phyloP scores from a whole-genome alignment of 2,329 filamentous ascomycete species.

The Aspergillus nomiae region DNA sequence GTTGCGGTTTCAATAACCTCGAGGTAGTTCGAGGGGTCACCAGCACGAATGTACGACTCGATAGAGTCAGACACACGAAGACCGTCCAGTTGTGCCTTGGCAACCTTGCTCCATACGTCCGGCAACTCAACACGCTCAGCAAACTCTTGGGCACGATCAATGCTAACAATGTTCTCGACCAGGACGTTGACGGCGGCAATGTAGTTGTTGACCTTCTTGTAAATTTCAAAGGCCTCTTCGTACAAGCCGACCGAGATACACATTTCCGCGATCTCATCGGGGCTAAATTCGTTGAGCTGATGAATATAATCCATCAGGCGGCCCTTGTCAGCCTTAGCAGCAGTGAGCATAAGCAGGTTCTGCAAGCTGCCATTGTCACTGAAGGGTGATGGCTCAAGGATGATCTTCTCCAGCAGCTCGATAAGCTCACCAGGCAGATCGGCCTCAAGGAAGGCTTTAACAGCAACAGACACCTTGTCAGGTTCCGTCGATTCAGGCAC shows the following conservation, averaged over 20 bases:
- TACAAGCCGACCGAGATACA: constrained; percentile 93
- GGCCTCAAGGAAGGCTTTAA: constrained; percentile 86
- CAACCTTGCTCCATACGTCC: constrained; percentile 97
- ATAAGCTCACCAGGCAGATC: constrained; percentile 94
- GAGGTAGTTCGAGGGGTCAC: constrained; percentile 86
- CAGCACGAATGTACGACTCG: constrained; percentile 94
- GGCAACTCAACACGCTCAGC: constrained; percentile 92
- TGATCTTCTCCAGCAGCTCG: constrained; percentile 97
- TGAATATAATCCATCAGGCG: constrained; percentile 97
- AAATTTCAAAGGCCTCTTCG: constrained; percentile 97
- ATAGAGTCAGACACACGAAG: constrained; percentile 90
- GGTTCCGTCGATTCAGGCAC: constrained; percentile 92
- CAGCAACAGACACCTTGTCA: constrained; percentile 90
- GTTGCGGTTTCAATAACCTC: constrained; percentile 97
- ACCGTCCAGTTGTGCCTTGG: constrained; percentile 95
- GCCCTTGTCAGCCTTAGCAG: constrained; percentile 92
- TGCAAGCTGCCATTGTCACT: constrained; percentile 96
- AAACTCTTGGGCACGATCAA: constrained; percentile 93
- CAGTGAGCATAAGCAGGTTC: constrained; percentile 94
- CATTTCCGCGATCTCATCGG: constrained; percentile 87
- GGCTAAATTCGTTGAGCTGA: constrained; percentile 82
- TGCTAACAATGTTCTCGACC: constrained; percentile 95
- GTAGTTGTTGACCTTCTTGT: constrained; percentile 95
- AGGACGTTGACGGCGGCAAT: constrained; percentile 84
- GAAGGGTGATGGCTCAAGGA: constrained; percentile 98